These are phyloP conservation scores for Podospora sp. DNA, from an alignment of 495 filamentous ascomycete species.

Conservation along the genomic window DNA sequence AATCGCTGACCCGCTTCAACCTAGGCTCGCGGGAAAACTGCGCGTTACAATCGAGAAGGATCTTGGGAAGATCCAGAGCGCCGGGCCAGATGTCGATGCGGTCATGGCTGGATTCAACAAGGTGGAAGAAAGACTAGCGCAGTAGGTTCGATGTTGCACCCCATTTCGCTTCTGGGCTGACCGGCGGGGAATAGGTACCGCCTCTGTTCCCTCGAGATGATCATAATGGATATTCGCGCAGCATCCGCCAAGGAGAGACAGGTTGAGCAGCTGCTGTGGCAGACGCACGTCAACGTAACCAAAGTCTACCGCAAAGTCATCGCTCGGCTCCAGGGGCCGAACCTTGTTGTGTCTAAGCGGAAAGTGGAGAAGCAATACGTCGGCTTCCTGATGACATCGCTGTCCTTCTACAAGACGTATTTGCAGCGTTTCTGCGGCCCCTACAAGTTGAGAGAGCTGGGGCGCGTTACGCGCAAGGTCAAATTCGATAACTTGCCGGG, in stretches of 20 bases:
- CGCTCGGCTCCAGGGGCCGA: slow-evolving; percentile 45
- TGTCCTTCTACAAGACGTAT: slow-evolving; percentile 83
- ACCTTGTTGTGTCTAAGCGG: slow-evolving; percentile 71
- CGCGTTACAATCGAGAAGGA: slow-evolving; percentile 33
- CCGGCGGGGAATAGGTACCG: slow-evolving; percentile 65
- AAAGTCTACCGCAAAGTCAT: slow-evolving; percentile 68
- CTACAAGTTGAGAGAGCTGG: slow-evolving; percentile 73
- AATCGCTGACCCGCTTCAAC: slow-evolving; percentile 22
- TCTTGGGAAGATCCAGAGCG: slow-evolving; percentile 49
- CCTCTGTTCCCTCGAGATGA: slow-evolving; percentile 65
- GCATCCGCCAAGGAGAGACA: slow-evolving; percentile 64
- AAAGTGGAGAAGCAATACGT: slow-evolving; percentile 80
- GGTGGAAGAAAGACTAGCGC: slow-evolving; percentile 58
- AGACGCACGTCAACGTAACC: slow-evolving; percentile 75
- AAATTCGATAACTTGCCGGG: slow-evolving; percentile 52
- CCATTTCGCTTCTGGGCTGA: slow-evolving; percentile 22
- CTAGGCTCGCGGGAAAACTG: slow-evolving; percentile 33
- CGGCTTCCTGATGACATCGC: slow-evolving; percentile 80
- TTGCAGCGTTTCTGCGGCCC: slow-evolving; percentile 76
- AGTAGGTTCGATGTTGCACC: slow-evolving; percentile 51
- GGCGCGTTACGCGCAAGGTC: slow-evolving; percentile 68
- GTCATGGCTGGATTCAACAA: slow-evolving; percentile 53
- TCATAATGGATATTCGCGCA: slow-evolving; percentile 74
- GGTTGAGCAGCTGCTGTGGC: slow-evolving; percentile 76
- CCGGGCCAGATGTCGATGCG: slow-evolving; percentile 51